A percentile compares a stretch with the other conserved stretches of the same genome.
phyloP scores from a whole-genome alignment of 2,329 filamentous ascomycete species.

The Coleophoma eucalyptorum region DNA sequence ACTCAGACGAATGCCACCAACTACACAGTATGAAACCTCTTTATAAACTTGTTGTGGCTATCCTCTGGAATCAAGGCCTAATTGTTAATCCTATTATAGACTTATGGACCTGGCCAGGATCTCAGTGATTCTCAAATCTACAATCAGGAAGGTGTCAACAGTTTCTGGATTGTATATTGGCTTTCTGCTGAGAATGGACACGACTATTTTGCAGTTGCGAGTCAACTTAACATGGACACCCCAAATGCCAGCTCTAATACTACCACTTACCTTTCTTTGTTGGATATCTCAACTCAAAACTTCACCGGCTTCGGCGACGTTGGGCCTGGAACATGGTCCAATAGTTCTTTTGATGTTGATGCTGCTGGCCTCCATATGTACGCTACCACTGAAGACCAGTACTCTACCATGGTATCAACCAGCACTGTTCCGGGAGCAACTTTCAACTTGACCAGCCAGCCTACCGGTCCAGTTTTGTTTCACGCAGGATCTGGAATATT shows the following conservation, averaged over 20 bases:
- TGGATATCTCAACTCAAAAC: not conserved
- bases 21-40: not conserved
- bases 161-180: not conserved
- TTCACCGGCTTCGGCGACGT: not conserved
- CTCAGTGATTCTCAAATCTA: not conserved
- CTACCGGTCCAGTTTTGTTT: not conserved
- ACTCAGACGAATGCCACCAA: not conserved
- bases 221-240: not conserved
- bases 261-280: not conserved
- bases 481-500: not conserved
- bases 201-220: not conserved
- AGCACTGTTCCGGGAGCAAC: not conserved
- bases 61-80: not conserved
- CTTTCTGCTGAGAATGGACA: constrained; percentile 1
- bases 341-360: not conserved
- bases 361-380: not conserved
- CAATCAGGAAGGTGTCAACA: not conserved
- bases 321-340: not conserved
- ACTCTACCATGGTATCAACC: not conserved
- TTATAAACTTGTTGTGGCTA: not conserved
- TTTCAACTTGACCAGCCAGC: not conserved
- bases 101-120: not conserved
- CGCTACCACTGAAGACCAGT: not conserved
- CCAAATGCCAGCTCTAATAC: not conserved
- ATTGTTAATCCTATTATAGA: not conserved